A percentile compares a stretch with the other conserved stretches of the same genome.
Evolutionary conservation across 2,329 filamentous ascomycete genomes (phyloP).

Genomic region (Penicillium polonicum): DNA sequence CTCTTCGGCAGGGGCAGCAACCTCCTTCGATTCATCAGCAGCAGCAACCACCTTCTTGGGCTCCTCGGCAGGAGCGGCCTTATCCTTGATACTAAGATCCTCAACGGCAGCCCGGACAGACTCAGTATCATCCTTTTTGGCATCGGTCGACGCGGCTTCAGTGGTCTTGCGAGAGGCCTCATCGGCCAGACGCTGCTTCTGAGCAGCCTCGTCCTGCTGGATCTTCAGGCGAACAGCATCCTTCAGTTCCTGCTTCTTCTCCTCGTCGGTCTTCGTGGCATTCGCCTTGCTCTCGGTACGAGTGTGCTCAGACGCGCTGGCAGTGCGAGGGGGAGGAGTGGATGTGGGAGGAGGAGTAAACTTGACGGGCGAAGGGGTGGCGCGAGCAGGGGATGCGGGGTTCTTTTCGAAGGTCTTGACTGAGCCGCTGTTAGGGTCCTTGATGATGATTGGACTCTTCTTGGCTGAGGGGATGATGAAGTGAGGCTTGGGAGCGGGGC

Average conservation of each 20-base stretch:
- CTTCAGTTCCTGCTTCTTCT: constrained; percentile 76
- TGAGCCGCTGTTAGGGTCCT: constrained; percentile 75
- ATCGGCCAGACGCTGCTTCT: constrained; percentile 51
- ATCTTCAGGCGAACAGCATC: constrained; percentile 52
- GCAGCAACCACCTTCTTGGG: constrained; percentile 17
- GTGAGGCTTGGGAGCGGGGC: constrained; percentile 61
- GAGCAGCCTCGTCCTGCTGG: constrained; percentile 57
- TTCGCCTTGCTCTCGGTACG: constrained; percentile 67
- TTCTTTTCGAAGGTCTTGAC: constrained; percentile 70
- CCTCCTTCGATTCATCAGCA: constrained; percentile 19
- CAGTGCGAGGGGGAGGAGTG: constrained; percentile 75
- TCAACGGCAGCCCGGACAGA: constrained; percentile 34
- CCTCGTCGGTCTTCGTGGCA: constrained; percentile 67
- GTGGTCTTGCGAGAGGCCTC: constrained; percentile 41
- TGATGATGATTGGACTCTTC: constrained; percentile 78
- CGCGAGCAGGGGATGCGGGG: constrained; percentile 59
- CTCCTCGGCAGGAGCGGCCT: constrained; percentile 25
- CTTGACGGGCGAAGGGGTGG: constrained; percentile 58
- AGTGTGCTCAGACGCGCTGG: constrained; percentile 64
- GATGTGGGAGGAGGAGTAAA: constrained; percentile 70
- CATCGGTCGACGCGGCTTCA: constrained; percentile 43
- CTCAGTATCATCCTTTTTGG: constrained; percentile 37
- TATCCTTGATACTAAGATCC: constrained; percentile 33
- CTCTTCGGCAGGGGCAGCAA: constrained; percentile 20
- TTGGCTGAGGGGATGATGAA: constrained; percentile 64